Evolutionary conservation across 495 filamentous ascomycete genomes (phyloP), one percentile per base, ranked within the genome.

Genomic region (Penicillium roqueforti): DNA sequence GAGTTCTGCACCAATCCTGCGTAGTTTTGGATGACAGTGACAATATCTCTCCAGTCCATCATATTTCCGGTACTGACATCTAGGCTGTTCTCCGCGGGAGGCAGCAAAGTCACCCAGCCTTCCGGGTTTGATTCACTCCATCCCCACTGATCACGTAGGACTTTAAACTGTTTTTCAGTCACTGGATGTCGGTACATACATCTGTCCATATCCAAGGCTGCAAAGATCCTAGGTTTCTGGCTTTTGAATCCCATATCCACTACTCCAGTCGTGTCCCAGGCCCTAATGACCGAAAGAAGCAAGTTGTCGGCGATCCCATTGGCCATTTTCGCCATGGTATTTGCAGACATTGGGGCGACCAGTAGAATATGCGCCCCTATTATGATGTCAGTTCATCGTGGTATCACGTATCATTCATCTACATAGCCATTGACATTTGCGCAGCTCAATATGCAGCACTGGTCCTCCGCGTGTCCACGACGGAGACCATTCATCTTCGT

Each of bases 171-270:
- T 56, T 82, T 80, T 42, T 63, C 72, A 0, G 91, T 96, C 36
- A 96, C 69, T 16, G 91, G 91, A 69, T 96, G 88, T 47, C 75
- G 74, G 86, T 86, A 96, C 92, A 95, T 95, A 3, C 83, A 84
- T n/a, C 84, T 89, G 72, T 95, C 92, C 89, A 95, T 91, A 13
- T 85, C 82, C 38, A 83, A 87, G 0, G 69, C 70, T 19, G 70
- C 67, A 37, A 76, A 63, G 19, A 79, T 69, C 38, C 58, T 52
- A 22, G 62, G 56, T 43, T 59, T 63, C 34, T 45, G 58, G 8
- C 36, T 32, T 32, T 66, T 69, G 38, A 67, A 59, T 20, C 34
- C 54, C 10, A 47, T 47, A 56, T 88, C 85, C 8, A 87, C 73
- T 43, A 71, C 61, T 25, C 82, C 83, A 16, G 83, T 83, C 1